A percentile compares a stretch with the other conserved stretches of the same genome.
phyloP scores from a whole-genome alignment of 1,284 basidiomycete genomes.

The Gymnopus androsaceus region DNA sequence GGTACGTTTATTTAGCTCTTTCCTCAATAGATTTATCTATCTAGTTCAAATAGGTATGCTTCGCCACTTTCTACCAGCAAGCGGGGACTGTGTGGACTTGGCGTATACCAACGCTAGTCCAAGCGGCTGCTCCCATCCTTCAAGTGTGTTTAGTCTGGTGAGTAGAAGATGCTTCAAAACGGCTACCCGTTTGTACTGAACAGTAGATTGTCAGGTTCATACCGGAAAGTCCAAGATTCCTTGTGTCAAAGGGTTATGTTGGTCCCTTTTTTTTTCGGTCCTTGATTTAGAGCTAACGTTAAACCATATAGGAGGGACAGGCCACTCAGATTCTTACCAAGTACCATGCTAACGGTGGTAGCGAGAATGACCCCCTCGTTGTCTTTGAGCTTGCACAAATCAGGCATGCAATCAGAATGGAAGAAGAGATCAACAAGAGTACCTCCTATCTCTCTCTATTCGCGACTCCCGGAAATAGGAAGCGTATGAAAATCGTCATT shows the following conservation, averaged over 20 bases:
- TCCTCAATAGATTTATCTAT: not conserved
- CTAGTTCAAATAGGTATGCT: constrained; percentile 45
- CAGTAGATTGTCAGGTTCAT: constrained; percentile 46
- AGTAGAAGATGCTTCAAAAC: constrained; percentile 6
- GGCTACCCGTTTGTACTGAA: constrained; percentile 1
- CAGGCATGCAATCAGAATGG: constrained; percentile 59
- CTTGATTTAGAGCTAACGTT: not conserved
- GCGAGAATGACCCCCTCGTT: constrained; percentile 55
- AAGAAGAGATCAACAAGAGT: constrained; percentile 50
- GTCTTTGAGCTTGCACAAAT: constrained; percentile 65
- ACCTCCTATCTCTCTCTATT: constrained; percentile 55
- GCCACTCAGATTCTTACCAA: constrained; percentile 58
- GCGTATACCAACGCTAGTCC: constrained; percentile 68
- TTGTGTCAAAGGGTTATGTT: constrained; percentile 61
- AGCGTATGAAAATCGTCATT: constrained; percentile 57
- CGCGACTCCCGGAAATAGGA: constrained; percentile 59
- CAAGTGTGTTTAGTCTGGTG: constrained; percentile 60
- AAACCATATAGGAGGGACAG: constrained; percentile 44
- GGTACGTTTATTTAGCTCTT: constrained; percentile 38
- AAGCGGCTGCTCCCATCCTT: constrained; percentile 62
- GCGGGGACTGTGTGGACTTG: constrained; percentile 60
- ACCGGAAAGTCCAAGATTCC: constrained; percentile 71
- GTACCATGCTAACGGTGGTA: constrained; percentile 60
- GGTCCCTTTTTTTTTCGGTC: constrained; percentile 21
- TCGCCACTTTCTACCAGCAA: constrained; percentile 51